These are phyloP conservation scores for Orobanche coerulescens DNA, from an alignment of 257 asterid species.

Conservation along the genomic window DNA sequence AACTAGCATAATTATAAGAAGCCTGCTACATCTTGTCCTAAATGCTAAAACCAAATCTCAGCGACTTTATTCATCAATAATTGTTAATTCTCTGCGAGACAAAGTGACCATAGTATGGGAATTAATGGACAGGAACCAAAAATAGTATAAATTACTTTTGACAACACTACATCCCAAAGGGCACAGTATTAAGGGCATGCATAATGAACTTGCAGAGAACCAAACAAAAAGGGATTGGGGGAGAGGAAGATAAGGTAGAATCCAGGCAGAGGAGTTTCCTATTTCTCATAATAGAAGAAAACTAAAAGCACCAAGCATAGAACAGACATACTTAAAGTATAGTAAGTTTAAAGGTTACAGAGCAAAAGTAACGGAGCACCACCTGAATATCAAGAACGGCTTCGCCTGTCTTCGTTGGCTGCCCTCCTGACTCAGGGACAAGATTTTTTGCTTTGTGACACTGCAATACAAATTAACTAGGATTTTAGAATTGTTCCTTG, in stretches of 20 bases:
- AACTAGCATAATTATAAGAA: background rate
- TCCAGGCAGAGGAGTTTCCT: slow-evolving; percentile 13
- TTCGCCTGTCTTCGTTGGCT: slow-evolving; percentile 94
- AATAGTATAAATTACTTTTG: slow-evolving; percentile 1
- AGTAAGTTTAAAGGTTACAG: background rate
- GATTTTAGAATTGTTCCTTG: slow-evolving; percentile 16
- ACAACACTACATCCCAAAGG: background rate
- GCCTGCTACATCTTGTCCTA: background rate
- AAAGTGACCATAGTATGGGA: background rate
- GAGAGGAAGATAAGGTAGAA: background rate
- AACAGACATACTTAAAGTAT: slow-evolving; percentile 3
- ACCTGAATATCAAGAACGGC: slow-evolving; percentile 99
- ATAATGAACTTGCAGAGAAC: background rate
- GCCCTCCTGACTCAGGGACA: slow-evolving; percentile 96
- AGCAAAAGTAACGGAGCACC: slow-evolving; percentile 23
- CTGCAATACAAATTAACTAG: slow-evolving; percentile 35
- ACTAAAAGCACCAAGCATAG: slow-evolving; percentile 3
- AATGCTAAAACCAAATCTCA: slow-evolving; percentile 7
- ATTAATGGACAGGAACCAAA: background rate
- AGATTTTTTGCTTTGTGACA: slow-evolving; percentile 98
- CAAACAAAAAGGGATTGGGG: background rate
- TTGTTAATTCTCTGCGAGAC: background rate
- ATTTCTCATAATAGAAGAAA: slow-evolving; percentile 3
- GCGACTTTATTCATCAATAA: background rate
- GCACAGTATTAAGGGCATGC: background rate